Base-by-base conservation (phyloP, 1,284 basidiomycete species). In the Sphaerobolus stellatus region DNA sequence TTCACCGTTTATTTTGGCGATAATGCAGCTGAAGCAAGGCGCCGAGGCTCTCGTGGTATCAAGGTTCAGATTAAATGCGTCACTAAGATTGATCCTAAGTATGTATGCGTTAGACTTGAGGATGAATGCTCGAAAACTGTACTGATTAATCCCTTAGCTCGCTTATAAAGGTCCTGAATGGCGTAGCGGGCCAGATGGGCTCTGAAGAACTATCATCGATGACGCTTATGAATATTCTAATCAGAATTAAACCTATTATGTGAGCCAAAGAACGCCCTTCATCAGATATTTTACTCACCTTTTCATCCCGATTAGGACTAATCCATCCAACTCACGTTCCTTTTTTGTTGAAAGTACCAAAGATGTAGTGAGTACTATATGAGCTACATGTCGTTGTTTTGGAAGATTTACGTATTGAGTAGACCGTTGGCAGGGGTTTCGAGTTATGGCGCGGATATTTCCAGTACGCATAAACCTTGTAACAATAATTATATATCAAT, bases 391-490 rank as follows among this genome's bases (percentile, higher is more conserved):
- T 43, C 24, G n/a, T n/a, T n/a, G n/a, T n/a, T n/a, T n/a, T n/a
- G n/a, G n/a, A n/a, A n/a, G 9, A 11, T 48, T 22, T 4, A 48
- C 5, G 11, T n/a, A 5, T 13, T 31, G 24, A 13, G 27, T 48
- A 48, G 46, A 31, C 13, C 18, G 14, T 50, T 6, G 48, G 48
- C n/a, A 11, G 22, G 27, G 48, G 48, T 7, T 24, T 50, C 4
- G 48, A 50, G 38, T 13, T 50, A 40, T 50, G 48, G 48, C 48
- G 48, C 38, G 48, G 48, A 20, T 50, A 40, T 38, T 50, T 50
- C 25, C 48, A 50, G 48, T 50, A 24, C 14, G 48, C 24, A 20
- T 18, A 5, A 5, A 16, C n/a, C 5, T 48, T n/a, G 2, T 29
- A n/a, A 14, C 5, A 18, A 6, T 27, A 14, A 13, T 5, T 33